These are phyloP conservation scores for Durio zibethinus DNA, from an alignment of 345 rosid genomes.

Conservation along the genomic window DNA sequence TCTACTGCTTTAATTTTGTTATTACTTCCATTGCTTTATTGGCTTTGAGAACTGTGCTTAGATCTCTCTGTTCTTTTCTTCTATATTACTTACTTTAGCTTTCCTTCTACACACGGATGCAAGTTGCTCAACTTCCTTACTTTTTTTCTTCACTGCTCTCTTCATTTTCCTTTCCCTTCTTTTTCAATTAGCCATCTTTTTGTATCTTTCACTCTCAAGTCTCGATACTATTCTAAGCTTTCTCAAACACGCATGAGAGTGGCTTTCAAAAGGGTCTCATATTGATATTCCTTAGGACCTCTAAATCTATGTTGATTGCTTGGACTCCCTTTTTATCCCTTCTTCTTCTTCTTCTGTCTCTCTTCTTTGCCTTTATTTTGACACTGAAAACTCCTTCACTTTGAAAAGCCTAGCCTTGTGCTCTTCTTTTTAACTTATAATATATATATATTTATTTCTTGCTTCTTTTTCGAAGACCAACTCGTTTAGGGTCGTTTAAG, in stretches of 20 bases:
- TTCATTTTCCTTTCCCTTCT: slow-evolving; percentile 12
- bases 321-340: slow-evolving; percentile 4
- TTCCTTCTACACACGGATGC: slow-evolving; percentile 22
- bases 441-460: slow-evolving; percentile 2
- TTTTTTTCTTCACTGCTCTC: neutral
- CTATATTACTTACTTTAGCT: slow-evolving; percentile 23
- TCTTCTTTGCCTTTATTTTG: slow-evolving; percentile 15
- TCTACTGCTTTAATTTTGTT: slow-evolving; percentile 20
- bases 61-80: slow-evolving; percentile 22
- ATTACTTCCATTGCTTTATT: slow-evolving; percentile 32
- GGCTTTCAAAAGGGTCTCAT: slow-evolving; percentile 30
- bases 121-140: slow-evolving; percentile 9
- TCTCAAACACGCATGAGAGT: neutral
- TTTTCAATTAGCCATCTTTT: neutral
- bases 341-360: slow-evolving; percentile 9
- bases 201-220: slow-evolving; percentile 2
- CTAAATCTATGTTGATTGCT: slow-evolving; percentile 16
- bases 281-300: neutral
- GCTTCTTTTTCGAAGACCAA: neutral
- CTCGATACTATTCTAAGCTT: slow-evolving; percentile 2
- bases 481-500: neutral
- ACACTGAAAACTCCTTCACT: neutral
- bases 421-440: neutral
- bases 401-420: neutral
- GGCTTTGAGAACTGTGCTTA: slow-evolving; percentile 49